Conservation (phyloP, 345 rosid species). For the Acer saccharum region DNA sequence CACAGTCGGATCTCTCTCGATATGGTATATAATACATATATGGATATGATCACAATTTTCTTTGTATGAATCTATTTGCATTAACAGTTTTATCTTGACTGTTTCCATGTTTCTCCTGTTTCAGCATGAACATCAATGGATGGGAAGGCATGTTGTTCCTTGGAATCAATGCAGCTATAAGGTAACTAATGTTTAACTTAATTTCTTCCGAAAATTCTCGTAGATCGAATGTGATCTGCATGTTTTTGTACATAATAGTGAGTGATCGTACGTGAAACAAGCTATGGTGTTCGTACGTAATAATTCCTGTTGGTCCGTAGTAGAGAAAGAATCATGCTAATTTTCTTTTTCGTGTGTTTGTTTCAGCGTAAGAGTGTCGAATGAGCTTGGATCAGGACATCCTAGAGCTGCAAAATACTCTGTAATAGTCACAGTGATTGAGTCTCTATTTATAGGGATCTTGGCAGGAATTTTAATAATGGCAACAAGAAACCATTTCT, state of each 20-base stretch:
- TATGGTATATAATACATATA: slow-evolving; percentile 45
- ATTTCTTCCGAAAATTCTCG: too few species aligned
- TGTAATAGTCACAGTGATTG: slow-evolving; percentile 49
- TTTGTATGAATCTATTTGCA: background rate
- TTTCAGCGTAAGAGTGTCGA: slow-evolving; percentile 76
- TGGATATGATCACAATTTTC: background rate
- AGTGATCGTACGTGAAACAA: too few species aligned
- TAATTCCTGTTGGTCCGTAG: too few species aligned
- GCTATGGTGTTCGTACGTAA: too few species aligned
- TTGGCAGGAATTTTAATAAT: slow-evolving; percentile 49
- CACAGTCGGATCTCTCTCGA: slow-evolving; percentile 91
- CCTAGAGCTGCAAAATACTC: slow-evolving; percentile 91
- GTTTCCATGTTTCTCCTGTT: background rate
- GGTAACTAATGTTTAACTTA: slow-evolving; percentile 35
- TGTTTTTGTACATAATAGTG: too few species aligned
- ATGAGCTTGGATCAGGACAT: slow-evolving; percentile 88
- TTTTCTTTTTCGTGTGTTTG: background rate
- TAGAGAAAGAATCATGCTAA: too few species aligned
- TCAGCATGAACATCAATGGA: slow-evolving; percentile 96
- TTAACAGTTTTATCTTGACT: background rate
- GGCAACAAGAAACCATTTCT: slow-evolving; percentile 54
- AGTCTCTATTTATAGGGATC: slow-evolving; percentile 75
- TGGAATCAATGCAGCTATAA: slow-evolving; percentile 89
- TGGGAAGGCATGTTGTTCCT: slow-evolving; percentile 97
- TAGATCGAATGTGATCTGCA: too few species aligned